Conservation (phyloP, 352 stramenopile species). For the Pythium chondricola region DNA sequence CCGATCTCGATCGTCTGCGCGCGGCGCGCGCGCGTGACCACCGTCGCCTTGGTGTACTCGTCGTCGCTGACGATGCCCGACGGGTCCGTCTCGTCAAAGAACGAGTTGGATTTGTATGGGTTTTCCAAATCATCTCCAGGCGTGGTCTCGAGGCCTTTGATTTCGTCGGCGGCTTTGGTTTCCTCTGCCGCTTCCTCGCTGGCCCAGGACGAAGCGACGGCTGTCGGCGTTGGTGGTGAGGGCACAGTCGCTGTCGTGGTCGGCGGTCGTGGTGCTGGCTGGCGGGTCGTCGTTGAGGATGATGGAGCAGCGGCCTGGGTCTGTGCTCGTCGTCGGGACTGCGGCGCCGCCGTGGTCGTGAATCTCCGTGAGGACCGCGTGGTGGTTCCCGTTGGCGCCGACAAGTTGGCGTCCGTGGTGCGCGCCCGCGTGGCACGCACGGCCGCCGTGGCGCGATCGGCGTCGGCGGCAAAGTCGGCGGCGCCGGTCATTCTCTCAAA, state of each 20-base stretch:
- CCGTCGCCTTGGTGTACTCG: too few species aligned
- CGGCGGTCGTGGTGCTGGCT: too few species aligned
- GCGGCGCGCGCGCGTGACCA: slow-evolving; percentile 13
- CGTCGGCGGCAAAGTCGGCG: slow-evolving; percentile 7
- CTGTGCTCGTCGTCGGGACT: too few species aligned
- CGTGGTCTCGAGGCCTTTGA: slow-evolving; percentile 4
- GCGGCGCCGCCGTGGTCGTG: too few species aligned
- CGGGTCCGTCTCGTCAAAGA: slow-evolving; percentile 21
- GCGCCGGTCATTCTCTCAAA: slow-evolving; percentile 12
- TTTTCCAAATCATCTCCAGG: background rate
- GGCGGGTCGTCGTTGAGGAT: too few species aligned
- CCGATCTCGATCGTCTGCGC: slow-evolving; percentile 23
- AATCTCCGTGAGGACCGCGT: too few species aligned
- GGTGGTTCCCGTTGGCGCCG: too few species aligned
- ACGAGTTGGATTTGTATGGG: slow-evolving; percentile 21
- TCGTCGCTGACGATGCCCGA: slow-evolving; percentile 22
- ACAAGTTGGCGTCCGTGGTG: background rate
- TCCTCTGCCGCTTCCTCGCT: slow-evolving; percentile 14
- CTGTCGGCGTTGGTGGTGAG: slow-evolving; percentile 4
- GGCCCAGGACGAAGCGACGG: slow-evolving; percentile 6
- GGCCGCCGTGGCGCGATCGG: slow-evolving; percentile 2
- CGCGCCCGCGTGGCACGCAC: slow-evolving; percentile 1
- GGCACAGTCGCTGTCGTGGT: background rate
- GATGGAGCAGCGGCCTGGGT: too few species aligned
- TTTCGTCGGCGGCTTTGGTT: slow-evolving; percentile 2